Evolutionary conservation across 148 eudicot species (phyloP), one percentile per base, ranked within the genome.

Genomic region (Camellia japonica): DNA sequence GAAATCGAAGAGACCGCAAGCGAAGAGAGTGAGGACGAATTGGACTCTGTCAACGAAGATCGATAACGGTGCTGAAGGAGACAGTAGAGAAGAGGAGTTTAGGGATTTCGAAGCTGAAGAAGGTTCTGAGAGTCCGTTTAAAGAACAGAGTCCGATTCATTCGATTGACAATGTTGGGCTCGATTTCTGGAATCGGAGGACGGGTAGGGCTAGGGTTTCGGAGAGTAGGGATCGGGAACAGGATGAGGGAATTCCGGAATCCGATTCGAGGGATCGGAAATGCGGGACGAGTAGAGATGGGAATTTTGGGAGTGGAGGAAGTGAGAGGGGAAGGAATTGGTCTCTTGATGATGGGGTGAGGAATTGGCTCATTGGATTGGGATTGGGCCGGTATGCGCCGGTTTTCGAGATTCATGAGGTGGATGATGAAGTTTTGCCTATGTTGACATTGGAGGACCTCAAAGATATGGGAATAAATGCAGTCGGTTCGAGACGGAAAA

Each of bases 401-500:
- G 87, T 89, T 12, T 93, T 93, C 8, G 91, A 91, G 86, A 86
- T 93, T 9, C 97, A 93, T 74, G 97, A 93, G 85, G 97, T 93
- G 20, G 97, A 93, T 80, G 94, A 91, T 55, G 90, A 93, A 69
- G 91, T 93, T 2, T 74, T 93, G 87, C 93, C 97, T 0, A 61
- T 84, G 80, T 72, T 92, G 78, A 91, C 94, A 0, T 78, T 92
- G 54, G 91, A 92, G 64, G 97, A 92, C 86, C 92, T 92, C 13
- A 92, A 89, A 78, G 97, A 92, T 78, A 92, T 92, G 93, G 97
- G 97, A 12, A 91, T 93, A 42, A 87, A 82, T 83, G 97, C 93
- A 0, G 90, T 93, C 70, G 94, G 97, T 0, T 87, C 94, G 3
- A 74, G 97, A 73, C 81, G 94, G 85, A 93, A 93, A 78, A 78